phyloP scores from a whole-genome alignment of 805 yeast genomes.

The Metschnikowia aberdeeniae region DNA sequence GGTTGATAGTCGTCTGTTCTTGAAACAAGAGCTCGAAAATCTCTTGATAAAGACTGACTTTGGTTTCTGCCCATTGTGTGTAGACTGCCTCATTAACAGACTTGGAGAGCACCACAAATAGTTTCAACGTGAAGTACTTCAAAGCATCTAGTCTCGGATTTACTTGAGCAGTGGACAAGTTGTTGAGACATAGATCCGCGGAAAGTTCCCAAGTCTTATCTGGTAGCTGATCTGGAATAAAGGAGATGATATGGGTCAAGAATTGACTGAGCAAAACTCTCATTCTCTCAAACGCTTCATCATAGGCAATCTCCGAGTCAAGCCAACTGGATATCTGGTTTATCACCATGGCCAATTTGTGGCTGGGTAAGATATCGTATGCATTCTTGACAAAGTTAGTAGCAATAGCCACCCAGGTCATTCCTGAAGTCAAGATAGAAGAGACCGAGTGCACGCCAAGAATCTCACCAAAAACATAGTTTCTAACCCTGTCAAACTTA shows the following conservation, averaged over 20 bases:
- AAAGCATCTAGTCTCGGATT: slow-evolving; percentile 41
- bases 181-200: slow-evolving; percentile 38
- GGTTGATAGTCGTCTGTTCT: slow-evolving; percentile 16
- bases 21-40: slow-evolving; percentile 41
- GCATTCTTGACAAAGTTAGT: slow-evolving; percentile 38
- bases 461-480: slow-evolving; percentile 59
- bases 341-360: slow-evolving; percentile 60
- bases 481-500: slow-evolving; percentile 51
- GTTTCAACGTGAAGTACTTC: slow-evolving; percentile 43
- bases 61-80: slow-evolving; percentile 28
- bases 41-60: slow-evolving; percentile 36
- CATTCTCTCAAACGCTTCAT: slow-evolving; percentile 45
- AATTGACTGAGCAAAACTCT: slow-evolving; percentile 52
- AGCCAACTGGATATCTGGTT: slow-evolving; percentile 53
- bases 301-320: slow-evolving; percentile 60
- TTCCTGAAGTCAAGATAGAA: slow-evolving; percentile 42
- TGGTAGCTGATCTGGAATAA: slow-evolving; percentile 16
- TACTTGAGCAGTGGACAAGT: slow-evolving; percentile 39
- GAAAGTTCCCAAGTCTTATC: slow-evolving; percentile 38
- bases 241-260: slow-evolving; percentile 24
- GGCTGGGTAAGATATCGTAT: slow-evolving; percentile 52
- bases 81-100: slow-evolving; percentile 1
- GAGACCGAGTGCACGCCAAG: slow-evolving; percentile 46
- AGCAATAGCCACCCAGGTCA: slow-evolving; percentile 46
- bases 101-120: slow-evolving; percentile 29